phyloP scores from a whole-genome alignment of 352 stramenopile genomes.

The Globisporangium acanthophoron region DNA sequence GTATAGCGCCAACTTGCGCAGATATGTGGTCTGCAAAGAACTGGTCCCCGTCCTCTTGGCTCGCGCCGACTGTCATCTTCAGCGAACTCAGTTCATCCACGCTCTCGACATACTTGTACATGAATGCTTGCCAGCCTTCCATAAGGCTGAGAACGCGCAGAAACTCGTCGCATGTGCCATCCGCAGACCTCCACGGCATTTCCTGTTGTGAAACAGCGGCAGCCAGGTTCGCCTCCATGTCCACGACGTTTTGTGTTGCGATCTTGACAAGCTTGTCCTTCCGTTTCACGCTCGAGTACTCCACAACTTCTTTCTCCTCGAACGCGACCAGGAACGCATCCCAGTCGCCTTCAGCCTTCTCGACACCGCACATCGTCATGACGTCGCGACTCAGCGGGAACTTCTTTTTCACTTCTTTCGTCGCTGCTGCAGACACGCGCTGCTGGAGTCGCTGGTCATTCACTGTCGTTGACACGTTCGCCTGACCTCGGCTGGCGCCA shows the following conservation, averaged over 20 bases:
- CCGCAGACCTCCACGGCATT: slow-evolving; percentile 10
- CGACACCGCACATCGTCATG: slow-evolving; percentile 13
- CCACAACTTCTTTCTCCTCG: slow-evolving; percentile 26
- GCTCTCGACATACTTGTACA: slow-evolving; percentile 30
- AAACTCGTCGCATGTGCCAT: slow-evolving; percentile 8
- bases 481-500: slow-evolving; percentile 29
- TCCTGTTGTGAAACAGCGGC: slow-evolving; percentile 19
- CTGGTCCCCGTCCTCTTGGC: slow-evolving; percentile 29
- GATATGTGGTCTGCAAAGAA: slow-evolving; percentile 32
- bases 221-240: slow-evolving; percentile 20
- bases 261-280: slow-evolving; percentile 53
- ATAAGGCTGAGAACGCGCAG: slow-evolving; percentile 29
- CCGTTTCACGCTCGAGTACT: slow-evolving; percentile 29
- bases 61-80: slow-evolving; percentile 36
- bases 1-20: slow-evolving; percentile 8
- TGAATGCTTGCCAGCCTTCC: slow-evolving; percentile 38
- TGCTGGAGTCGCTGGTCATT: slow-evolving; percentile 17
- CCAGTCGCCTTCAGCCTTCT: slow-evolving; percentile 16
- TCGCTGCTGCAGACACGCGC: slow-evolving; percentile 42
- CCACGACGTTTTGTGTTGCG: slow-evolving; percentile 38
- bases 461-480: slow-evolving; percentile 24
- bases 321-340: slow-evolving; percentile 41
- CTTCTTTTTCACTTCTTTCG: slow-evolving; percentile 48
- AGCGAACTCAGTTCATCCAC: slow-evolving; percentile 31
- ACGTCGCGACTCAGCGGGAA: slow-evolving; percentile 26